Percentiles rank a stretch among this genome's conserved stretches.
Conservation (phyloP, 1,284 basidiomycete species). For the Serendipita sp. region DNA sequence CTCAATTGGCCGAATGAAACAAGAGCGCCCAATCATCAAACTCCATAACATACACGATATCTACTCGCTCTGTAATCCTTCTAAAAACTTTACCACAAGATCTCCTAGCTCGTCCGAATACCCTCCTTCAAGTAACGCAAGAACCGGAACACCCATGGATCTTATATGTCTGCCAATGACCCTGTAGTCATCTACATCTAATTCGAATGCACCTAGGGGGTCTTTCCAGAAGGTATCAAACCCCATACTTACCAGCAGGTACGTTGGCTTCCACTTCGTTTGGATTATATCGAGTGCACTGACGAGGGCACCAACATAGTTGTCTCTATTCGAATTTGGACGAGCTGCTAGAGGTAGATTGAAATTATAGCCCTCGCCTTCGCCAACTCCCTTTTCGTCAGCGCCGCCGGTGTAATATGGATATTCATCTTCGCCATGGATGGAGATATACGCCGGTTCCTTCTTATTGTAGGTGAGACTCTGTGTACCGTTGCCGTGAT, state of each 20-base stretch:
- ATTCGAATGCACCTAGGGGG: constrained; percentile 24
- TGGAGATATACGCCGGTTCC: constrained; percentile 20
- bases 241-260: constrained; percentile 24
- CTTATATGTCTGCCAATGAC: constrained; percentile 22
- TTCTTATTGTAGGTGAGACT: background rate
- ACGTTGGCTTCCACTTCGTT: constrained; percentile 17
- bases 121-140: constrained; percentile 25
- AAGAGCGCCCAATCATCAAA: too few relatives aligned
- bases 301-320: constrained; percentile 19
- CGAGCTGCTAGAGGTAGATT: constrained; percentile 23
- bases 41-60: too few relatives aligned
- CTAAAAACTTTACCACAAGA: background rate
- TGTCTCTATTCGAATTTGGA: constrained; percentile 17
- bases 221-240: constrained; percentile 26
- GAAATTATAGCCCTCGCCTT: constrained; percentile 20
- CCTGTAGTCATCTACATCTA: constrained; percentile 21
- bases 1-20: too few relatives aligned
- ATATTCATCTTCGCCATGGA: constrained; percentile 25
- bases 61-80: background rate
- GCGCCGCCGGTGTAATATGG: constrained; percentile 26
- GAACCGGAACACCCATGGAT: constrained; percentile 17
- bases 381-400: constrained; percentile 20
- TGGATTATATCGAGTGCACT: constrained; percentile 17
- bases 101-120: background rate
- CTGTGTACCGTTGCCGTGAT: constrained; percentile 25